Evolutionary conservation across 495 filamentous ascomycete species (phyloP).

Genomic region (Penicillium macrosclerotiorum): DNA sequence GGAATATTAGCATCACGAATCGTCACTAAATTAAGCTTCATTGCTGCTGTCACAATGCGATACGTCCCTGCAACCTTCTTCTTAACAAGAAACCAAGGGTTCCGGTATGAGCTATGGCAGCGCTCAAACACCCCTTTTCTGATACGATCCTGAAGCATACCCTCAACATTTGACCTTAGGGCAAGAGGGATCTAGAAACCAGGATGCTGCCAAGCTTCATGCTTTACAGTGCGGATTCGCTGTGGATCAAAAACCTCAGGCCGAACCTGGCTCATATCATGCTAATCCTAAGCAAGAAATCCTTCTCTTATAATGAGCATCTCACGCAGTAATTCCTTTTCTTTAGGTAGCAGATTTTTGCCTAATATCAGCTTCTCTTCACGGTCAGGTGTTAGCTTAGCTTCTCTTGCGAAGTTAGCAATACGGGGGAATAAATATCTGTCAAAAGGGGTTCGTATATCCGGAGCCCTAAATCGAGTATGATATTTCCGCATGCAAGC

Average conservation of each 20-base stretch:
- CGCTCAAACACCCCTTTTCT: not conserved
- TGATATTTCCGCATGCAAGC: no score
- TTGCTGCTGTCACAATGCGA: not conserved
- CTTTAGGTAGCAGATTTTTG: not conserved
- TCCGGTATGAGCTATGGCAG: not conserved
- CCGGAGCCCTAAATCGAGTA: no score
- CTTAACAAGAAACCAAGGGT: not conserved
- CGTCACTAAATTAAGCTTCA: not conserved
- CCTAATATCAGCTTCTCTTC: not conserved
- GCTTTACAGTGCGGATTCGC: not conserved
- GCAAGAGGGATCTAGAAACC: not conserved
- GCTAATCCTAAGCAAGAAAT: not conserved
- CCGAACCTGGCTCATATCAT: not conserved
- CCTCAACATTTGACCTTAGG: not conserved
- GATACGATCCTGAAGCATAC: not conserved
- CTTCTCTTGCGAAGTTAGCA: no score
- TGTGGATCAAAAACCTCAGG: not conserved
- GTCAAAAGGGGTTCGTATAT: no score
- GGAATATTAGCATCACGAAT: not conserved
- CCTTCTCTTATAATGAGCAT: not conserved
- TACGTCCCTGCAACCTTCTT: not conserved
- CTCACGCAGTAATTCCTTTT: not conserved
- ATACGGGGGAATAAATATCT: no score
- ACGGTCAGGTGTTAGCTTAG: not conserved
- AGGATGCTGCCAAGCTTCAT: not conserved